A percentile compares a stretch with the other conserved stretches of the same genome.
These are phyloP conservation scores for Venustampulla echinocandica DNA, from an alignment of 495 filamentous ascomycete genomes.

Conservation along the genomic window DNA sequence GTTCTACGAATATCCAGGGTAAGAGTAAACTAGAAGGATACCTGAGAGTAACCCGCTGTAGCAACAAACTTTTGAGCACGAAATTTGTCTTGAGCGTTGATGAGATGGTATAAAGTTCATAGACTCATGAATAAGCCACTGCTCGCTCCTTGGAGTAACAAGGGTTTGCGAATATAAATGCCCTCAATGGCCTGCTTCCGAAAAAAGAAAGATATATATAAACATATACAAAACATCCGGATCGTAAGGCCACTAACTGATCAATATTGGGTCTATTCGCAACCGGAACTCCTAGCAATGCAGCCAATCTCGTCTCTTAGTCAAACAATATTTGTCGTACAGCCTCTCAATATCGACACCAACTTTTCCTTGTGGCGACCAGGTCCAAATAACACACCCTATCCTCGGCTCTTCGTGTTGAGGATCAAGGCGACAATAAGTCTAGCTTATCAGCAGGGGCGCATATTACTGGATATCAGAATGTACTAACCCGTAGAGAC, in stretches of 20 bases:
- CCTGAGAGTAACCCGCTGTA: no score
- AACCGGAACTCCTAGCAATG: slow-evolving; percentile 23
- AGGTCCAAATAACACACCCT: background rate
- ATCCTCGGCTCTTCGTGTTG: slow-evolving; percentile 39
- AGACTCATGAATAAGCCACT: no score
- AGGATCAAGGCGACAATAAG: slow-evolving; percentile 51
- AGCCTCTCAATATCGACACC: background rate
- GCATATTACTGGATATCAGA: background rate
- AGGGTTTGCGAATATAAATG: no score
- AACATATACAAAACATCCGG: slow-evolving; percentile 15
- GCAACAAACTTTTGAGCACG: no score
- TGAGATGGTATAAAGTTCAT: no score
- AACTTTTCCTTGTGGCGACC: background rate
- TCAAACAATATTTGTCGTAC: slow-evolving; percentile 18
- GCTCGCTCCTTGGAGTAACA: no score
- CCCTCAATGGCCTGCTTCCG: no score
- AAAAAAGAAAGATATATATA: no score
- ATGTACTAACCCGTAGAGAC: slow-evolving; percentile 79
- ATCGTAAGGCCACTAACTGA: slow-evolving; percentile 11
- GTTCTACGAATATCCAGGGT: no score
- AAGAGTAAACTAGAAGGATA: no score
- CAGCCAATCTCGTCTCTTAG: slow-evolving; percentile 12
- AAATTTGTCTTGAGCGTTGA: no score
- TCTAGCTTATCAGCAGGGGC: slow-evolving; percentile 23
- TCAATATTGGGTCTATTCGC: slow-evolving; percentile 24